Evolutionary conservation across 768 basidiomycete genomes (phyloP).

Genomic region (Gyrodon lividus): DNA sequence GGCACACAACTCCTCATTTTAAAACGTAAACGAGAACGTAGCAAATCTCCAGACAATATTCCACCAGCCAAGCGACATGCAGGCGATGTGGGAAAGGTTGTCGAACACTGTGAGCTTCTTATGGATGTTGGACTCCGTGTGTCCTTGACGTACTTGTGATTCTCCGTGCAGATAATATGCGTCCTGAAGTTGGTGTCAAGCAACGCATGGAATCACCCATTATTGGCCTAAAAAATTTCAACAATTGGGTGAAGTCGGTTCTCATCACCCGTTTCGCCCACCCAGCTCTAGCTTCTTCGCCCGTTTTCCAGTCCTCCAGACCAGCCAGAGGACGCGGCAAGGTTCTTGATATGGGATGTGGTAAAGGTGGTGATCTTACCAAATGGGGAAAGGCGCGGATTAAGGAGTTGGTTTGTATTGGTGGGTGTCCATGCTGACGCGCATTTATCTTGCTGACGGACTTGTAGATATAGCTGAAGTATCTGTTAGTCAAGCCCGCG

Average conservation of each 20-base stretch:
- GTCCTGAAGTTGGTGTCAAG: slow-evolving; percentile 87
- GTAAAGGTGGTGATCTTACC: slow-evolving; percentile 96
- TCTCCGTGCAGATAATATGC: slow-evolving; percentile 70
- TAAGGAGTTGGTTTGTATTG: slow-evolving; percentile 76
- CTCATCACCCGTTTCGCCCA: slow-evolving; percentile 89
- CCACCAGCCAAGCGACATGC: slow-evolving; percentile 51
- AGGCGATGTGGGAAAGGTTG: slow-evolving; percentile 72
- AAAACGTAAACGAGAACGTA: slow-evolving; percentile 52
- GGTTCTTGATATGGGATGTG: slow-evolving; percentile 95
- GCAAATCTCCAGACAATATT: slow-evolving; percentile 37
- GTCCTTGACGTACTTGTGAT: slow-evolving; percentile 7
- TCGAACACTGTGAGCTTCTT: slow-evolving; percentile 69
- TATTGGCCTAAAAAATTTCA: slow-evolving; percentile 95
- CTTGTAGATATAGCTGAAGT: slow-evolving; percentile 82
- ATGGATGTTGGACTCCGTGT: not conserved
- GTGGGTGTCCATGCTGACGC: slow-evolving; percentile 41
- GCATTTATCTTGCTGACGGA: not conserved
- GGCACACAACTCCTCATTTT: slow-evolving; percentile 50
- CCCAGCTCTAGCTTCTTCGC: slow-evolving; percentile 54
- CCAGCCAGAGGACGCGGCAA: slow-evolving; percentile 51
- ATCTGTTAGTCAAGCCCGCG: slow-evolving; percentile 85
- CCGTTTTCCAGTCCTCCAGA: slow-evolving; percentile 22
- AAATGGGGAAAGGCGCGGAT: slow-evolving; percentile 93
- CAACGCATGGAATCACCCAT: slow-evolving; percentile 89
- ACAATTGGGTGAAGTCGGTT: slow-evolving; percentile 99